phyloP scores from a whole-genome alignment of 306 rosid species.

The Rubus parviflorus region DNA sequence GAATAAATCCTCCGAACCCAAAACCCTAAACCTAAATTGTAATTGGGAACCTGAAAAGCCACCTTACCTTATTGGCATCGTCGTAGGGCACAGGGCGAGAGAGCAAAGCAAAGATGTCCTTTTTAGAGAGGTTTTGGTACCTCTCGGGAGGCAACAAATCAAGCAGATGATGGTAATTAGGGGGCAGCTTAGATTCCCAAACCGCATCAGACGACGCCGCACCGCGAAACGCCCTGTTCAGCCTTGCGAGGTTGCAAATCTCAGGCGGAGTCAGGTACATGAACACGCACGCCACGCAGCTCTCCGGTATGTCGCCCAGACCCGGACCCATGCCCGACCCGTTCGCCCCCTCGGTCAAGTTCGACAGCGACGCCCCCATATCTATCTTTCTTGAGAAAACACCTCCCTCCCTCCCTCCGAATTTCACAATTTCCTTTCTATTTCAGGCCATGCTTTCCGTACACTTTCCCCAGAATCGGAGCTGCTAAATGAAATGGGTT shows the following conservation, averaged over 20 bases:
- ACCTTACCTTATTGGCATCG: conserved; percentile 74
- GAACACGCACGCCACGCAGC: conserved; percentile 86
- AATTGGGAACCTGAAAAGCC: background rate
- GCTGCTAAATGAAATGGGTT: no score
- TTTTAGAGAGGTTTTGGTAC: conserved; percentile 53
- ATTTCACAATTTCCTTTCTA: background rate
- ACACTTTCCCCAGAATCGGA: no score
- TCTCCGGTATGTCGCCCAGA: conserved; percentile 90
- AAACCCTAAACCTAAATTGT: conserved; percentile 5
- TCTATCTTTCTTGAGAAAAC: no score
- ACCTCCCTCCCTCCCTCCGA: background rate
- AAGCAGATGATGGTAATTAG: conserved; percentile 73
- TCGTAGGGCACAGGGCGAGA: conserved; percentile 67
- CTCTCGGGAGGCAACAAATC: conserved; percentile 56
- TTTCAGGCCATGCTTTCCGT: no score
- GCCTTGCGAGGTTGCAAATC: conserved; percentile 84
- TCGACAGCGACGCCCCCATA: conserved; percentile 85
- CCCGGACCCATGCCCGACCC: conserved; percentile 68
- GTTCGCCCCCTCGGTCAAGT: conserved; percentile 50
- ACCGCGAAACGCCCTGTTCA: conserved; percentile 79
- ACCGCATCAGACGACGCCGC: conserved; percentile 87
- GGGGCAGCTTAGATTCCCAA: conserved; percentile 80
- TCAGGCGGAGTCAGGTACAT: conserved; percentile 80
- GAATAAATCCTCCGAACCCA: background rate
- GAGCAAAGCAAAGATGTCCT: conserved; percentile 71